phyloP scores from a whole-genome alignment of 164 flowering plant species.

The Annona squamosa region DNA sequence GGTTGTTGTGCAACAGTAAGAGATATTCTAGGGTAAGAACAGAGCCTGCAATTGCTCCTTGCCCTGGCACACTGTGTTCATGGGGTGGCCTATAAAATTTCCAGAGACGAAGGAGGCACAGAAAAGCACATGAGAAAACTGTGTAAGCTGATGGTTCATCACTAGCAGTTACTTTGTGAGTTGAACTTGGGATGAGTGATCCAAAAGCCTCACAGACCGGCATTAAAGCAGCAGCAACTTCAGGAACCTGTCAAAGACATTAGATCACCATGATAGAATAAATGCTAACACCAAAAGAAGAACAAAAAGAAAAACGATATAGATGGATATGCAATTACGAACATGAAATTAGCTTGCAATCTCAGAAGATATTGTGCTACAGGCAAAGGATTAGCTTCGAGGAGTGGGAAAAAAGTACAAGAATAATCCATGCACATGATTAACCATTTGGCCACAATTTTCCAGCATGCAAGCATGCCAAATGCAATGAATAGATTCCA shows the following conservation, averaged over 20 bases:
- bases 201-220: slow-evolving; percentile 92
- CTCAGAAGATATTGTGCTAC: not conserved
- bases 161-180: slow-evolving; percentile 27
- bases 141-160: slow-evolving; percentile 54
- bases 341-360: not conserved
- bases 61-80: slow-evolving; percentile 44
- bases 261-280: not conserved
- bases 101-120: slow-evolving; percentile 78
- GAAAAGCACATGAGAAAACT: slow-evolving; percentile 82
- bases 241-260: slow-evolving; percentile 52
- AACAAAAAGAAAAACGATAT: too few relatives aligned
- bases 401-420: too few relatives aligned
- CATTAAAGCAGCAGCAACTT: slow-evolving; percentile 80
- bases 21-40: slow-evolving; percentile 72
- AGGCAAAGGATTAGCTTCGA: too few relatives aligned
- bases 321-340: not conserved
- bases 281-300: not conserved
- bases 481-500: too few relatives aligned
- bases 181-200: slow-evolving; percentile 45
- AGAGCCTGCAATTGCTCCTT: slow-evolving; percentile 34
- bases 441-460: too few relatives aligned
- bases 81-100: slow-evolving; percentile 78
- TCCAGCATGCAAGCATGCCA: too few relatives aligned
- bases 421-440: too few relatives aligned
- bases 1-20: slow-evolving; percentile 53